These are phyloP conservation scores for Saccharomyces uvarum DNA, from an alignment of 1,139 yeast species.

Conservation along the genomic window DNA sequence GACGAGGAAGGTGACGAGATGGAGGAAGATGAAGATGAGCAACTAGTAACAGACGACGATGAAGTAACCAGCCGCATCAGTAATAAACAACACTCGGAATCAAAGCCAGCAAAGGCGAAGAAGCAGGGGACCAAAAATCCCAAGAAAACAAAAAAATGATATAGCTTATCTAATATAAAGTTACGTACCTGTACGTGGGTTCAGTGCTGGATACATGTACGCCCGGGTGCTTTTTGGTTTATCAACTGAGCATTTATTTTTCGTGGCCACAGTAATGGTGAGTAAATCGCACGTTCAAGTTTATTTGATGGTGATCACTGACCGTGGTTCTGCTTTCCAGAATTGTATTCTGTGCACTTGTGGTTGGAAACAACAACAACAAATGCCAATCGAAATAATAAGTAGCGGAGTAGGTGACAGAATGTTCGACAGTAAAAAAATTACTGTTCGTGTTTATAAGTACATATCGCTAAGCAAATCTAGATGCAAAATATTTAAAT, in stretches of 20 bases:
- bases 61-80: slow-evolving; percentile 5
- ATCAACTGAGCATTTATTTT: not conserved
- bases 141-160: not conserved
- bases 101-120: not conserved
- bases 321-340: too few species aligned
- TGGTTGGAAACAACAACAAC: too few species aligned
- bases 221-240: not conserved
- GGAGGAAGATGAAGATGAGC: slow-evolving; percentile 22
- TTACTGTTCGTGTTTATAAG: not conserved
- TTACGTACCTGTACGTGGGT: not conserved
- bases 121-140: not conserved
- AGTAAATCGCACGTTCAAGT: not conserved
- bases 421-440: not conserved
- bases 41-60: slow-evolving; percentile 12
- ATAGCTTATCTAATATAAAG: not conserved
- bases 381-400: too few species aligned
- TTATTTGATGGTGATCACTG: not conserved
- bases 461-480: not conserved
- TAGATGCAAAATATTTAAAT: slow-evolving; percentile 11
- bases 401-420: too few species aligned
- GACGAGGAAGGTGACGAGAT: slow-evolving; percentile 33
- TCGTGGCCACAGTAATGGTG: not conserved
- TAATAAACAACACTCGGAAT: slow-evolving; percentile 1
- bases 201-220: not conserved
- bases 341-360: too few species aligned